These are phyloP conservation scores for Lichenothelia convexa DNA, from an alignment of 495 filamentous ascomycete species.

Conservation along the genomic window DNA sequence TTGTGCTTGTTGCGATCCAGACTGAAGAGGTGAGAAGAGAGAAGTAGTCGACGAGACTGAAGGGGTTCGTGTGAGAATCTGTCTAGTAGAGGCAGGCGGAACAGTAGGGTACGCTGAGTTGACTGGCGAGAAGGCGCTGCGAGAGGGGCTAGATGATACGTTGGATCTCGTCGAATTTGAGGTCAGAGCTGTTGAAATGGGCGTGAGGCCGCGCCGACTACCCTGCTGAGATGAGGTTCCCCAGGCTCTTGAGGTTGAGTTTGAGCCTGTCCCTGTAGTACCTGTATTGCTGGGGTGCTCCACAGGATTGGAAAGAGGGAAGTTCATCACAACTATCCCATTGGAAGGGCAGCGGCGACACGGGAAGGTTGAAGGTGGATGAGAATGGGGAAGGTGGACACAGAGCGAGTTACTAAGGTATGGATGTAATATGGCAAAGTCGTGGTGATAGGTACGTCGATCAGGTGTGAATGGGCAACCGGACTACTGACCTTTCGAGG, in stretches of 20 bases:
- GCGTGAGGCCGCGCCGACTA: conserved; percentile 39
- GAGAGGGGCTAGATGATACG: conserved; percentile 24
- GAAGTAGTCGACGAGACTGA: conserved; percentile 31
- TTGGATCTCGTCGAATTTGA: conserved; percentile 28
- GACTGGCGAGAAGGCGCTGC: conserved; percentile 28
- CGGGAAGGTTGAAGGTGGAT: too few relatives aligned
- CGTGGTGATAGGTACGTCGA: too few relatives aligned
- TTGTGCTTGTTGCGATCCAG: conserved; percentile 40
- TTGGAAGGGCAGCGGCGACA: too few relatives aligned
- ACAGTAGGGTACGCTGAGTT: conserved; percentile 37
- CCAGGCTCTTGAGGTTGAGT: too few relatives aligned
- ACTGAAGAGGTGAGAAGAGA: conserved; percentile 35
- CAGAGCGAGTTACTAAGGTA: too few relatives aligned
- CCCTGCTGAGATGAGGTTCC: conserved; percentile 37
- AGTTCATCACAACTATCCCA: conserved; percentile 27
- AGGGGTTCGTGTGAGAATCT: conserved; percentile 31
- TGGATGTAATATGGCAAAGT: too few relatives aligned
- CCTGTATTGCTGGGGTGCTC: conserved; percentile 43
- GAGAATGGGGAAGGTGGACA: too few relatives aligned
- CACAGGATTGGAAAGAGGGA: conserved; percentile 41
- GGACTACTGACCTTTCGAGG: too few relatives aligned
- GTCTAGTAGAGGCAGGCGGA: conserved; percentile 30
- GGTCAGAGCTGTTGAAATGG: conserved; percentile 39
- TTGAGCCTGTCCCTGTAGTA: conserved; percentile 36
- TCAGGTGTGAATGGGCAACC: too few relatives aligned